Conservation (phyloP, 2,329 filamentous ascomycete species). For the Dendryphion nanum region DNA sequence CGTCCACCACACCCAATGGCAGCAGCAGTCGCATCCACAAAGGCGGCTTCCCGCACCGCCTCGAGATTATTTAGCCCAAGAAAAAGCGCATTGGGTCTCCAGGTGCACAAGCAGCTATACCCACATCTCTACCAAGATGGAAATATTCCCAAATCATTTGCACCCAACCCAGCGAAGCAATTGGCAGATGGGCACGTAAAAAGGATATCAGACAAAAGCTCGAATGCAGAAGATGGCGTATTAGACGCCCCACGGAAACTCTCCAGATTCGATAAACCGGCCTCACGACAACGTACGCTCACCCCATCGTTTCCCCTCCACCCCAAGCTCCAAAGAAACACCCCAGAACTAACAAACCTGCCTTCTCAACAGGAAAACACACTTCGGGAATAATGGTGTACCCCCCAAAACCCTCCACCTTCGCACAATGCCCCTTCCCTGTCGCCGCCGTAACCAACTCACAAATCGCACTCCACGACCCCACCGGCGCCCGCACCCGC, state of each 20-base stretch:
- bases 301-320: too few relatives aligned
- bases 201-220: too few relatives aligned
- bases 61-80: background rate
- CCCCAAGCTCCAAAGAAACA: too few relatives aligned
- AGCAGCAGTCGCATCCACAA: background rate
- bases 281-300: too few relatives aligned
- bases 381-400: conserved; percentile 49
- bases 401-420: conserved; percentile 54
- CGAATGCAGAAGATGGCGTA: too few relatives aligned
- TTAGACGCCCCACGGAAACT: too few relatives aligned
- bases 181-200: too few relatives aligned
- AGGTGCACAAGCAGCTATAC: conserved; percentile 4
- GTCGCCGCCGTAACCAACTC: conserved; percentile 64
- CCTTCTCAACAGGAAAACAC: conserved; percentile 1
- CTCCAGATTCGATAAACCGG: too few relatives aligned
- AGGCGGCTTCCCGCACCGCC: background rate
- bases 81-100: background rate
- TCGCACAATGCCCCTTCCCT: conserved; percentile 63
- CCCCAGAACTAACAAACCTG: too few relatives aligned
- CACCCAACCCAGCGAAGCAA: too few relatives aligned
- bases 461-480: conserved; percentile 76
- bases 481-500: conserved; percentile 74
- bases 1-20: conserved; percentile 1
- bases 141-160: too few relatives aligned
- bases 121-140: conserved; percentile 3